Evolutionary conservation across 345 rosid species (phyloP).

Genomic region (Crucihimalaya himalaica): DNA sequence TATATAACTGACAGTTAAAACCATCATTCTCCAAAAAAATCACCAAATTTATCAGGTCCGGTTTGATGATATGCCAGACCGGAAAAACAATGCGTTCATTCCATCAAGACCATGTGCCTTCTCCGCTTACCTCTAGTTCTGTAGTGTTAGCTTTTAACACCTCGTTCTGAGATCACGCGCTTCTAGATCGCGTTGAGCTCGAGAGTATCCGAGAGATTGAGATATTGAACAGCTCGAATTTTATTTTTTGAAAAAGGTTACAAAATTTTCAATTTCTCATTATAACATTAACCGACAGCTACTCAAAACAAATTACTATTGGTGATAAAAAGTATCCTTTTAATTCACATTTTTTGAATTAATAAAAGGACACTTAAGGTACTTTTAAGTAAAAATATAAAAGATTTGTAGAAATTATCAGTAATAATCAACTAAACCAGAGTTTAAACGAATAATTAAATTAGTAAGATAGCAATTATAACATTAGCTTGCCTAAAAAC

Average conservation of each 20-base stretch:
- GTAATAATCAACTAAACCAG: not conserved
- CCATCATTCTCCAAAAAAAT: no score
- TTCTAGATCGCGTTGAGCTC: constrained; percentile 5
- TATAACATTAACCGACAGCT: not conserved
- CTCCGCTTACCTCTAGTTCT: no score
- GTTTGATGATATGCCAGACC: no score
- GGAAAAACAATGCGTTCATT: no score
- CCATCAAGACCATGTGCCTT: no score
- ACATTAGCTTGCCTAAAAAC: constrained; percentile 24
- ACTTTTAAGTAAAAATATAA: not conserved
- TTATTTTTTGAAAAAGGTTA: not conserved
- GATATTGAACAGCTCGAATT: constrained; percentile 16
- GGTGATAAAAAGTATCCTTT: not conserved
- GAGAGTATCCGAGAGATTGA: not conserved
- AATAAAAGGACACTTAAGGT: not conserved
- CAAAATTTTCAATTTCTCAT: constrained; percentile 1
- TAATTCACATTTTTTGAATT: not conserved
- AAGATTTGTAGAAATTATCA: not conserved
- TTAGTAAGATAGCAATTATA: constrained; percentile 4
- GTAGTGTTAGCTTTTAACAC: no score
- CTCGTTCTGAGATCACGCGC: constrained; percentile 20
- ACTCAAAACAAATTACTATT: no score
- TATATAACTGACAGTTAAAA: no score
- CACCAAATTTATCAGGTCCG: no score
- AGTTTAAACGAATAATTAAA: not conserved